A percentile compares a stretch with the other conserved stretches of the same genome.
Conservation (phyloP, 495 filamentous ascomycete genomes). For the Penicillium paxilli region DNA sequence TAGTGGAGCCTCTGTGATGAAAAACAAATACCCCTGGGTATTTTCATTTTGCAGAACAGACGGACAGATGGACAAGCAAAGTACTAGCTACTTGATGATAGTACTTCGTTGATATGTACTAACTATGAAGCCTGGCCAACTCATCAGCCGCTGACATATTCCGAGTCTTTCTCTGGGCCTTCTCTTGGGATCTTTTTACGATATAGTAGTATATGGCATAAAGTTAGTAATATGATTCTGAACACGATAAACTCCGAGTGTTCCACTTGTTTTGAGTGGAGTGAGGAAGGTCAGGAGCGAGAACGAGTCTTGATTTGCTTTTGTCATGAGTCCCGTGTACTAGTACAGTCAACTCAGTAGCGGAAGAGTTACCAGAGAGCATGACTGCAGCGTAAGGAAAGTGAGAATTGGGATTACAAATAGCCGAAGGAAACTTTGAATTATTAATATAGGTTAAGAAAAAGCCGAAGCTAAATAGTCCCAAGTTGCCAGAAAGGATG, state of each 20-base stretch:
- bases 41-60: not conserved
- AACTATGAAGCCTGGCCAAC: not conserved
- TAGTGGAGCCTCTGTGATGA: not conserved
- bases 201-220: not conserved
- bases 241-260: not conserved
- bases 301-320: not conserved
- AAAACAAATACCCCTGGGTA: not conserved
- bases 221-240: not conserved
- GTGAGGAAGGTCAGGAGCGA: not conserved
- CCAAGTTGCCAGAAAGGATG: no score
- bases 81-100: not conserved
- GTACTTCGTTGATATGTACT: not conserved
- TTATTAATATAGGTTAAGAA: no score
- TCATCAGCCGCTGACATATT: not conserved
- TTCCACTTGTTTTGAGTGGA: not conserved
- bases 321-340: not conserved
- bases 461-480: no score
- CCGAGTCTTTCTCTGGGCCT: not conserved
- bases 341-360: no score
- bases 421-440: no score
- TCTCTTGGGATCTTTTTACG: not conserved
- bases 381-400: no score
- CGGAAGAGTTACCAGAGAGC: no score
- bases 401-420: no score
- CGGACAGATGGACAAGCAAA: not conserved